Evolutionary conservation across 202 grass and related monocot species (phyloP).

Genomic region (Miscanthus sacchariflorus): DNA sequence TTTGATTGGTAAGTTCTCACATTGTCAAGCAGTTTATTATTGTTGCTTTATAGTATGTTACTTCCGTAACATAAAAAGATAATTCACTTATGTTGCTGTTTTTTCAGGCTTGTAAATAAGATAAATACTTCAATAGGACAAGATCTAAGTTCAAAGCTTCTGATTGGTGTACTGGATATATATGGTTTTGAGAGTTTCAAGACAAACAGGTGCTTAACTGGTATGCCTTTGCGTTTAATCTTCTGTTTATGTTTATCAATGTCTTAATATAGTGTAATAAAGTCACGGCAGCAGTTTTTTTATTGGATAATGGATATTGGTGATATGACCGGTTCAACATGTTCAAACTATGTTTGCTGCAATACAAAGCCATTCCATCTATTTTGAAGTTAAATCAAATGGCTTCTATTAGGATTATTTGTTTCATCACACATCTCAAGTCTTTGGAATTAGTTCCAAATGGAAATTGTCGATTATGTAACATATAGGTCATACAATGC

Average conservation of each 20-base stretch:
- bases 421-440: conserved; percentile 12
- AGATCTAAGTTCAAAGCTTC: conserved; percentile 88
- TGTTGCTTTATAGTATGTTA: conserved; percentile 37
- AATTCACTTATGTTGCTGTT: conserved; percentile 35
- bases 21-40: conserved; percentile 25
- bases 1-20: conserved; percentile 95
- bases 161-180: conserved; percentile 98
- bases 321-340: neutral
- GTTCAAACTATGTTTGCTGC: neutral
- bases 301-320: neutral
- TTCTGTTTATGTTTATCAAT: conserved; percentile 44
- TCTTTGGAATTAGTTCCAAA: conserved; percentile 5
- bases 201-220: conserved; percentile 97
- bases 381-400: neutral
- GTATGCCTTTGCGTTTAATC: conserved; percentile 83
- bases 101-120: conserved; percentile 92
- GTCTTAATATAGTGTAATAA: neutral
- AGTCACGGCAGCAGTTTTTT: neutral
- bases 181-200: conserved; percentile 99
- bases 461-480: neutral
- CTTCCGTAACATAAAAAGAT: conserved; percentile 6
- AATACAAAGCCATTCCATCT: neutral
- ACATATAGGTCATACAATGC: neutral
- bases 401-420: conserved; percentile 17
- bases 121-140: conserved; percentile 98